Base-by-base conservation (phyloP, 805 yeast species). In the Candida ponderosae region DNA sequence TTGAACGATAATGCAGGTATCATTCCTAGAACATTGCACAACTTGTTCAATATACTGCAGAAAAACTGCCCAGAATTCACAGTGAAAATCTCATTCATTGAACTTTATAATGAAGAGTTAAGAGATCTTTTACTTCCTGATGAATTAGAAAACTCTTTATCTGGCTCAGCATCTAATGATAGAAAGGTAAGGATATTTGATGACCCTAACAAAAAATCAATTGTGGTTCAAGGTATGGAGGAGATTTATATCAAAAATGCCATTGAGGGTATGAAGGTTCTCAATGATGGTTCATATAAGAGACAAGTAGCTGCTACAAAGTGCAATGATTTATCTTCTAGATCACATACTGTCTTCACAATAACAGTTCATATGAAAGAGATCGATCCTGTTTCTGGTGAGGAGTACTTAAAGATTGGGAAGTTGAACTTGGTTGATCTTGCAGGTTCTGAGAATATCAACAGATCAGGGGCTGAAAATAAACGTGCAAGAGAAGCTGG, bases 401-500 rank as follows among this genome's bases (percentile, higher is more conserved):
- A 72, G 48, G 77, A 73, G 43, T 62, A 60, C 36, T 60, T 70
- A 34, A 67, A 72, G 44, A 60, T 66, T 30, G 79, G 87, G 6
- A 86, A 85, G 51, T 70, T 86, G 54, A 86, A 88, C 53, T 63
- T 88, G 8, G 97, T 89, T n/a, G 97, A 88, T 60, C 65, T 89
- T 47, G 97, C 97, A 0, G 97, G 97, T 1, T 82, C 94, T 18
- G 97, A 88, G 53, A 87, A 87, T 54, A 80, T 88, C 32, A 74
- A 68, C 44, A 66, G 86, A 44, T 82, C 95, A 0, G 97, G 97
- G 2, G 95, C 96, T 0, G 73, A 75, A 19, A 79, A 81, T 52
- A 79, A 75, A 50, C 70, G 95, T 29, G 96, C 96, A 0, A 77
- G 87, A 43, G 97, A 88, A 57, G 96, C 96, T 2, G 96, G 96